A percentile compares a stretch with the other conserved stretches of the same genome.
These are phyloP conservation scores for Talaromyces amestolkiae DNA, from an alignment of 2,329 filamentous ascomycete species.

Conservation along the genomic window DNA sequence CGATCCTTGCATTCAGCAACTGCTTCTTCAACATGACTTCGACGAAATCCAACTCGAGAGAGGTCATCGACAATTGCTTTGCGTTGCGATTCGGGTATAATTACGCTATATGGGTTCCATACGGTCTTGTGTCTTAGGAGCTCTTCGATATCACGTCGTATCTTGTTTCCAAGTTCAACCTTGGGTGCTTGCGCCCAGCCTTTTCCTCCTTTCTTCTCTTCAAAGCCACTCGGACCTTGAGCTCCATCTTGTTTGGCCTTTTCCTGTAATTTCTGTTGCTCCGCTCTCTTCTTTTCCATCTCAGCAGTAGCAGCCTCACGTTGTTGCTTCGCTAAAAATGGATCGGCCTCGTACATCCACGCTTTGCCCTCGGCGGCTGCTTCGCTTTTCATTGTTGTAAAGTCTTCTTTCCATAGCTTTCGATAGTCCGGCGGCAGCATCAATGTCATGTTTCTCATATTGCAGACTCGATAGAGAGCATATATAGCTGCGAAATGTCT, in stretches of 20 bases:
- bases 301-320: conserved; percentile 73
- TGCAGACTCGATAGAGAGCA: conserved; percentile 85
- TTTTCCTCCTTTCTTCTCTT: conserved; percentile 56
- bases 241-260: conserved; percentile 60
- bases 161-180: conserved; percentile 86
- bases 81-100: conserved; percentile 59
- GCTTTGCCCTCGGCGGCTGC: conserved; percentile 73
- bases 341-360: conserved; percentile 95
- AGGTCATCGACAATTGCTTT: conserved; percentile 69
- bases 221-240: conserved; percentile 30
- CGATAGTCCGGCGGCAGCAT: conserved; percentile 89
- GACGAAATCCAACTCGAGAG: conserved; percentile 76
- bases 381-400: conserved; percentile 74
- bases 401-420: conserved; percentile 84
- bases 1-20: conserved; percentile 82
- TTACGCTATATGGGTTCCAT: conserved; percentile 80
- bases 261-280: conserved; percentile 60
- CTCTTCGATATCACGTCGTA: conserved; percentile 73
- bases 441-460: conserved; percentile 93
- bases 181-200: conserved; percentile 81
- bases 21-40: conserved; percentile 85
- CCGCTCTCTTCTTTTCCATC: conserved; percentile 75
- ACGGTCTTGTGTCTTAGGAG: conserved; percentile 73
- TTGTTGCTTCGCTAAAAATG: conserved; percentile 77
- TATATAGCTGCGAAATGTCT: conserved; percentile 92